Percentiles rank a stretch among this genome's conserved stretches.
phyloP scores from a whole-genome alignment of 1,139 yeast species.

The Hyphopichia khmerensis region DNA sequence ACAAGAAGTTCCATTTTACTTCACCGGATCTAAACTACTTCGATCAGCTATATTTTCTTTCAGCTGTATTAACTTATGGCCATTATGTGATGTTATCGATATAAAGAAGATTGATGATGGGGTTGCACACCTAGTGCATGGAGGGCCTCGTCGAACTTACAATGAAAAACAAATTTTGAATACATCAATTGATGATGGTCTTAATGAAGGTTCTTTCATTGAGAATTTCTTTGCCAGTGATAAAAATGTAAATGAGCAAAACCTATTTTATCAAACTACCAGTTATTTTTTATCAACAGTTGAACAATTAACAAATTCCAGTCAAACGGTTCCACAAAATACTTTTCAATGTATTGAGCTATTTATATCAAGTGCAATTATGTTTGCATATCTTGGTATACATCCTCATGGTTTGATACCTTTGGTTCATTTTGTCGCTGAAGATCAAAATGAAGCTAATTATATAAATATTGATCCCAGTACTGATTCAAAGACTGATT shows the following conservation, averaged over 20 bases:
- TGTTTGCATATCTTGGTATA: constrained; percentile 27
- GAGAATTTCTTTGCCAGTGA: not conserved
- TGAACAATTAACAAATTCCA: not conserved
- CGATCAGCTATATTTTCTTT: constrained; percentile 23
- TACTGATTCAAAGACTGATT: constrained; percentile 11
- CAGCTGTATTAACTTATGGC: constrained; percentile 20
- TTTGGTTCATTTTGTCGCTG: constrained; percentile 19
- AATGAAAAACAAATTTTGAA: constrained; percentile 5
- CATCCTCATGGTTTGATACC: constrained; percentile 33
- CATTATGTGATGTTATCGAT: constrained; percentile 12
- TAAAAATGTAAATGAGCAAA: not conserved
- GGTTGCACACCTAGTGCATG: not conserved
- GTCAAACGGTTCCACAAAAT: not conserved
- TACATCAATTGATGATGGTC: not conserved
- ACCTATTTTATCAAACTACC: constrained; percentile 15
- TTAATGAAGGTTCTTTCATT: not conserved
- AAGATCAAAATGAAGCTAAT: constrained; percentile 7
- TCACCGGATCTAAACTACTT: constrained; percentile 20
- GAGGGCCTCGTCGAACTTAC: constrained; percentile 5
- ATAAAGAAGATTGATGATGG: constrained; percentile 6
- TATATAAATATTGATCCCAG: too few relatives aligned
- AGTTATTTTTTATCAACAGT: constrained; percentile 20
- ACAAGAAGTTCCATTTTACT: constrained; percentile 23
- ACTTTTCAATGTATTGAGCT: constrained; percentile 13
- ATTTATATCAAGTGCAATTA: constrained; percentile 20